Evolutionary conservation across 345 rosid species (phyloP).

Genomic region (Eucalyptus marginata): DNA sequence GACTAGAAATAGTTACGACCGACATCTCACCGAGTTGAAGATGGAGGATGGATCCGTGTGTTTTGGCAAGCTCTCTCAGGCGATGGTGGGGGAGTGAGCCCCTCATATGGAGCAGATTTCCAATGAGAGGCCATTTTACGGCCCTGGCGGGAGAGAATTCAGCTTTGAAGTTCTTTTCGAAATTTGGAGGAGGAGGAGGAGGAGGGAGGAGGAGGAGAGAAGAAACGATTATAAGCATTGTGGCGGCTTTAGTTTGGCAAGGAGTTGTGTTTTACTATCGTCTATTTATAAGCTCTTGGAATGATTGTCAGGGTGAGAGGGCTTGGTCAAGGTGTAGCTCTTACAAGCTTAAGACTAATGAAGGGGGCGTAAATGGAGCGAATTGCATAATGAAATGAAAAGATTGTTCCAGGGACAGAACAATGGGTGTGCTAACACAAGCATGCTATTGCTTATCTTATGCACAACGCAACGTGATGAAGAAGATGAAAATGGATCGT

Average conservation of each 20-base stretch:
- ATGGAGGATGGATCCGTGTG: not conserved
- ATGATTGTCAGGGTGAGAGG: no score
- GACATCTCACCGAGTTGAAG: not conserved
- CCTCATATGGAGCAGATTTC: not conserved
- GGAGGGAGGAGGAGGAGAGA: not conserved
- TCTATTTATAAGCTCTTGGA: not conserved
- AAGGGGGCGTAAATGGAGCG: not conserved
- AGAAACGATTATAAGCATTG: not conserved
- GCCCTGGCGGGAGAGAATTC: not conserved
- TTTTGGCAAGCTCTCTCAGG: not conserved
- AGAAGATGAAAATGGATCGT: no score
- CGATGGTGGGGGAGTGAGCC: not conserved
- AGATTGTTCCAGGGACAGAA: no score
- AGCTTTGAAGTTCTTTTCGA: not conserved
- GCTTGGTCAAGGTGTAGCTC: no score
- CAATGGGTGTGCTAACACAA: no score
- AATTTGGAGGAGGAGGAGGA: not conserved
- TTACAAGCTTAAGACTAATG: no score
- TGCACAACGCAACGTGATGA: no score
- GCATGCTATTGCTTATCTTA: no score
- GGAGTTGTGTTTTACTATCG: not conserved
- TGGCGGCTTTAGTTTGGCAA: not conserved
- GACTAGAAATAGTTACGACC: not conserved
- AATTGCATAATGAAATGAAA: no score
- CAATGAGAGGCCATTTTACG: not conserved